Evolutionary conservation across 2,329 filamentous ascomycete species (phyloP), one percentile per base, ranked within the genome.

Genomic region (Ilyonectria mors-panacis): DNA sequence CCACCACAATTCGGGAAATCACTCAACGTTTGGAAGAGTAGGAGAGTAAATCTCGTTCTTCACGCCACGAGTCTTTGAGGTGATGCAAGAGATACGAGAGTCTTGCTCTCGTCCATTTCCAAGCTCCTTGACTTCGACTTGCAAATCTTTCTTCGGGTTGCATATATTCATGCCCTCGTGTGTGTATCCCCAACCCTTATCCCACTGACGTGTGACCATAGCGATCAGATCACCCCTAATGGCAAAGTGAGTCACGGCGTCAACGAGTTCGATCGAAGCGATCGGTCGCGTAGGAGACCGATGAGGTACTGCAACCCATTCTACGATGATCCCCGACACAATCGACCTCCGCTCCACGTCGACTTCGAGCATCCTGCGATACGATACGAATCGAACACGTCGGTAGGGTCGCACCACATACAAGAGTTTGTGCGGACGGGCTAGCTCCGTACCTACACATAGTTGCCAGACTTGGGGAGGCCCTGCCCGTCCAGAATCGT

Each of bases 391-490:
- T 73, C 71, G 1, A 73, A 73, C 2, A 51, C 10, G 2, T 67
- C 74, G 0, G 72, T 78, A 0, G 78, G 73, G 0, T 72, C 66
- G 1, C 80, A 81, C 81, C 81, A 83, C 8, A 79, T 72, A 0
- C 56, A 72, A 69, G 60, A 69, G 60, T 77, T 78, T 3, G 73
- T 73, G 63, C 79, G 75, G 1, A 78, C 70, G 0, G 80, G 68
- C 3, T 74, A 56, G 2, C 73, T 76, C 0, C 82, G 82, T 0
- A 70, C 23, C 19, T 47, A 13, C 19, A 47, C 44, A 13, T 13
- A 47, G 44, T 47, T 47, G 2, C n/a, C 44, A 13, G 19, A 10
- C 19, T 47, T 47, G 19, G 23, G 19, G 8, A 47, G 21, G 19
- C 23, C 21, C 6, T 47, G 19, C 15, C 44, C 44, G 12, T 47